These are phyloP conservation scores for Dittrichia graveolens DNA, from an alignment of 129 eudicot species.

Conservation along the genomic window DNA sequence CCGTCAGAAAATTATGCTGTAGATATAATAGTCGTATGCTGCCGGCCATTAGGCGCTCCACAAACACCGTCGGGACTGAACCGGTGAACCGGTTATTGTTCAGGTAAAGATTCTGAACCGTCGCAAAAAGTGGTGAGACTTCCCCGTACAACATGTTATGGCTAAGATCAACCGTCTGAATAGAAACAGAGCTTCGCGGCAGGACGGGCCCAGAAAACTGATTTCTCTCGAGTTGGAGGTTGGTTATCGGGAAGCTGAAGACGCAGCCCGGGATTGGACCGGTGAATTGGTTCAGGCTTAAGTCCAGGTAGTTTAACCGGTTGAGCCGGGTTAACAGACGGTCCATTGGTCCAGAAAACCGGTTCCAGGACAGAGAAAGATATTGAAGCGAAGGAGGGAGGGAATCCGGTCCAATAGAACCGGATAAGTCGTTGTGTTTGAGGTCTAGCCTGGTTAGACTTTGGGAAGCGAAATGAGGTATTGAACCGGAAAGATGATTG, in stretches of 20 bases:
- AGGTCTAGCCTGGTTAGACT: slow-evolving; percentile 59
- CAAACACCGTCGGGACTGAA: slow-evolving; percentile 65
- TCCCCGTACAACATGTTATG: slow-evolving; percentile 69
- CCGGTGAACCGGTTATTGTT: slow-evolving; percentile 96
- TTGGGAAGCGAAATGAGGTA: slow-evolving; percentile 51
- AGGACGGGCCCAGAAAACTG: slow-evolving; percentile 67
- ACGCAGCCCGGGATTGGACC: slow-evolving; percentile 65
- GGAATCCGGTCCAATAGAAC: slow-evolving; percentile 44
- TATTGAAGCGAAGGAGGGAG: slow-evolving; percentile 66
- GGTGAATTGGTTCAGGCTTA: slow-evolving; percentile 74
- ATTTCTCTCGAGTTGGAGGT: slow-evolving; percentile 78
- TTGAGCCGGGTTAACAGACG: slow-evolving; percentile 44
- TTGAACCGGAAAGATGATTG: slow-evolving; percentile 58
- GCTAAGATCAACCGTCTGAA: slow-evolving; percentile 79
- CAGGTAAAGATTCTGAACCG: slow-evolving; percentile 67
- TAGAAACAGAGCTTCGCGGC: slow-evolving; percentile 57
- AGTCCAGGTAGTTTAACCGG: slow-evolving; percentile 68
- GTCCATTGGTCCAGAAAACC: slow-evolving; percentile 70
- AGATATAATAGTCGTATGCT: slow-evolving; percentile 56
- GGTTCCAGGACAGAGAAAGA: slow-evolving; percentile 80
- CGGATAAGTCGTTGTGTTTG: slow-evolving; percentile 73
- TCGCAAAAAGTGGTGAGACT: slow-evolving; percentile 75
- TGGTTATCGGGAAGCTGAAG: slow-evolving; percentile 63
- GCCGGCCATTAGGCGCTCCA: slow-evolving; percentile 69
- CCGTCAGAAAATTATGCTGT: slow-evolving; percentile 89